These are phyloP conservation scores for Podila horticola DNA, from an alignment of 192 early-diverging fungal species.

Conservation along the genomic window DNA sequence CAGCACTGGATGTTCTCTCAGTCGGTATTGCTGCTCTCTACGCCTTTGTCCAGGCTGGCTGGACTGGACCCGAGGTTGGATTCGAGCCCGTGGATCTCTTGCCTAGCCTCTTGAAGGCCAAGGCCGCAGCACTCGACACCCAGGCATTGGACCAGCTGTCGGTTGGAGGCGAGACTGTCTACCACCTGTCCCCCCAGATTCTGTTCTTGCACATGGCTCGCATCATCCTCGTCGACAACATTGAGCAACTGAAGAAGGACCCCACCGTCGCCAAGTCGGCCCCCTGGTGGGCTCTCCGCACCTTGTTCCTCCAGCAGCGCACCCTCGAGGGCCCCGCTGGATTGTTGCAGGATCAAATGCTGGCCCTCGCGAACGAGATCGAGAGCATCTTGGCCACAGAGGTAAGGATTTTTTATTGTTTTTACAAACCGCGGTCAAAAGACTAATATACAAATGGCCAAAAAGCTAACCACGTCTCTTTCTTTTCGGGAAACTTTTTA, in stretches of 20 bases:
- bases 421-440: background rate
- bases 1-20: slow-evolving; percentile 55
- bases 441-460: no score
- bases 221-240: slow-evolving; percentile 68
- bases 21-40: slow-evolving; percentile 80
- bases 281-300: slow-evolving; percentile 82
- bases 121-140: slow-evolving; percentile 51
- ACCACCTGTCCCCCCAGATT: slow-evolving; percentile 77
- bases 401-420: slow-evolving; percentile 10
- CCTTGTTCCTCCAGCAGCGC: slow-evolving; percentile 80
- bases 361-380: slow-evolving; percentile 30
- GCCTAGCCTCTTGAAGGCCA: slow-evolving; percentile 54
- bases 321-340: slow-evolving; percentile 69
- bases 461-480: background rate
- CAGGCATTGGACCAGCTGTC: slow-evolving; percentile 63
- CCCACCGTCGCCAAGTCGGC: slow-evolving; percentile 52
- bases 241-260: slow-evolving; percentile 28
- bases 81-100: slow-evolving; percentile 70
- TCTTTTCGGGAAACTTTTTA: background rate
- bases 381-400: slow-evolving; percentile 26
- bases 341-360: slow-evolving; percentile 62
- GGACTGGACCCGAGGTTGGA: slow-evolving; percentile 86
- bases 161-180: slow-evolving; percentile 87
- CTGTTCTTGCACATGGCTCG: slow-evolving; percentile 75
- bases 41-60: slow-evolving; percentile 85